Evolutionary conservation across 2,329 filamentous ascomycete genomes (phyloP).

Genomic region (Lecanicillium sp.): DNA sequence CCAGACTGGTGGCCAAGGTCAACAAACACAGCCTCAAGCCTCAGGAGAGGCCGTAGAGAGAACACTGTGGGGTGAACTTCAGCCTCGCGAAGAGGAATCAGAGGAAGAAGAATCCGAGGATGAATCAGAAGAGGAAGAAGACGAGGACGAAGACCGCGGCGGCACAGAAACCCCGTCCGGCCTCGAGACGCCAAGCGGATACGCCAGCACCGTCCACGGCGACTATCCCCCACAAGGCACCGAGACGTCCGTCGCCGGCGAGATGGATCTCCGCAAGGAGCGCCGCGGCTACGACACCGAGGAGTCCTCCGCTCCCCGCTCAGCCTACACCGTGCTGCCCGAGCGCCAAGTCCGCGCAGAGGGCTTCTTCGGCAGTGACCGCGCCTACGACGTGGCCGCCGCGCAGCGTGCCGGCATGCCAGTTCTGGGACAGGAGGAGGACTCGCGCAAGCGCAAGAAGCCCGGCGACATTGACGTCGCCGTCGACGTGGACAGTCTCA

Average conservation of each 20-base stretch:
- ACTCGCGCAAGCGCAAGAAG: constrained; percentile 82
- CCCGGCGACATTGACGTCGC: constrained; percentile 91
- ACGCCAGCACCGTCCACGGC: constrained; percentile 72
- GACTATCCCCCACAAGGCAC: constrained; percentile 64
- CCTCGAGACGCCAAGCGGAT: constrained; percentile 72
- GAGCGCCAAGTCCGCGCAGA: constrained; percentile 79
- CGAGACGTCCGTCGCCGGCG: constrained; percentile 70
- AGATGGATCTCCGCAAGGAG: constrained; percentile 83
- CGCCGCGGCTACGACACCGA: constrained; percentile 83
- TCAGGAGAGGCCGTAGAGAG: constrained; percentile 77
- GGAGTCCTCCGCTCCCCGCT: constrained; percentile 64
- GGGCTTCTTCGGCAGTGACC: constrained; percentile 94
- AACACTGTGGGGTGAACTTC: constrained; percentile 85
- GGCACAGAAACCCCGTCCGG: constrained; percentile 58
- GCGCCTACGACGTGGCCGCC: constrained; percentile 76
- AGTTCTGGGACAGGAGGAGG: constrained; percentile 73
- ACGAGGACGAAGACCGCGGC: constrained; percentile 52
- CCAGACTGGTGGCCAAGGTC: constrained; percentile 25
- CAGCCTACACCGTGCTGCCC: constrained; percentile 82
- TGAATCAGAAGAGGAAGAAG: constrained; percentile 61
- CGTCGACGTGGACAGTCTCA: constrained; percentile 76
- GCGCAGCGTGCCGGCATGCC: constrained; percentile 47
- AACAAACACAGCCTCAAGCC: constrained; percentile 15
- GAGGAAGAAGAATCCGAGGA: constrained; percentile 68
- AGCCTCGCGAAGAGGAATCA: constrained; percentile 68